phyloP scores from a whole-genome alignment of 805 yeast genomes.

The Sugiyamaella valdiviana region DNA sequence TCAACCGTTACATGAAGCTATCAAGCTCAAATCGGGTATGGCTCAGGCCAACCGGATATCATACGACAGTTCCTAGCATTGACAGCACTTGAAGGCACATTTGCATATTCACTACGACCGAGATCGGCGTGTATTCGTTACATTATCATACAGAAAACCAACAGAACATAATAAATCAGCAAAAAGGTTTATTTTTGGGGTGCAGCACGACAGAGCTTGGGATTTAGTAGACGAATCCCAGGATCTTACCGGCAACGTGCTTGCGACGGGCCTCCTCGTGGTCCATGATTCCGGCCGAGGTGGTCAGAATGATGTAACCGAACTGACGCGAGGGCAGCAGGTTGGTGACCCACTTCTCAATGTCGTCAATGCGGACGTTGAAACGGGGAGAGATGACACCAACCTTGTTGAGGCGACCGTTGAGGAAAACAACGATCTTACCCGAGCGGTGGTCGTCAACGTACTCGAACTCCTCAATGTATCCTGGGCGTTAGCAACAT shows the following conservation, averaged over 20 bases:
- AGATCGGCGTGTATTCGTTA: neutral
- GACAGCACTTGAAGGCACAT: neutral
- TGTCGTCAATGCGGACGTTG: slow-evolving; percentile 91
- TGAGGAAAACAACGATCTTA: slow-evolving; percentile 91
- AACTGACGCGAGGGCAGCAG: slow-evolving; percentile 98
- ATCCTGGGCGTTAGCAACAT: slow-evolving; percentile 37
- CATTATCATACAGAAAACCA: neutral
- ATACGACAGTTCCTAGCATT: neutral
- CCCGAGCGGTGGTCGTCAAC: slow-evolving; percentile 99
- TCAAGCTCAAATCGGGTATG: neutral
- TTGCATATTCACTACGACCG: neutral
- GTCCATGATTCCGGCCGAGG: slow-evolving; percentile 99
- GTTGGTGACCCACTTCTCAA: slow-evolving; percentile 98
- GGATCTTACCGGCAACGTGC: slow-evolving; percentile 98
- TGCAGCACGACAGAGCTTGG: neutral
- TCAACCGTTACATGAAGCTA: neutral
- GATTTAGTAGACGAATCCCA: slow-evolving; percentile 89
- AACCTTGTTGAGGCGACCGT: slow-evolving; percentile 98
- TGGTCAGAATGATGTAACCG: slow-evolving; percentile 95
- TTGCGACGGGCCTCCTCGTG: slow-evolving; percentile 99
- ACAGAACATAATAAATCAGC: neutral
- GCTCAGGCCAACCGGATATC: neutral
- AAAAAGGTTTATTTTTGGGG: slow-evolving; percentile 3
- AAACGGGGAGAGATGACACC: slow-evolving; percentile 99
- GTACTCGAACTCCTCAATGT: slow-evolving; percentile 98